Conservation (phyloP, 192 early-diverging fungal genomes). For the Endogone sp. region DNA sequence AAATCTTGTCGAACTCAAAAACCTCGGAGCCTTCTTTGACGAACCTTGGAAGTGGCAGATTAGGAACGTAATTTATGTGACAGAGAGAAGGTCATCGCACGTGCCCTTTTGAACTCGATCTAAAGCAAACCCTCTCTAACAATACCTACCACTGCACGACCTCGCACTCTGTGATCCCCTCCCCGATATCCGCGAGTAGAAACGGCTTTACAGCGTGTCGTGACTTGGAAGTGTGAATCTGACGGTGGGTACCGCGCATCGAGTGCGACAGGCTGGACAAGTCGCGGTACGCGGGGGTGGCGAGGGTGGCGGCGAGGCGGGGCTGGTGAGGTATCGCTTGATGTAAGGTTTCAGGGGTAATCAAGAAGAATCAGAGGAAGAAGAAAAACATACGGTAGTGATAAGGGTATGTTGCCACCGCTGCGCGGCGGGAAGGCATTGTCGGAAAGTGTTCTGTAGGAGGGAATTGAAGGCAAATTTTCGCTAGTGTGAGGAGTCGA, state of each 20-base stretch:
- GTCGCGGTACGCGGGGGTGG: background rate
- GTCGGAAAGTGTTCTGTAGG: background rate
- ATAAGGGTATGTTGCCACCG: background rate
- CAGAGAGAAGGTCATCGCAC: too few species aligned
- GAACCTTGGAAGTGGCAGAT: constrained; percentile 56
- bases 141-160: constrained; percentile 87
- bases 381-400: background rate
- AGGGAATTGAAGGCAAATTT: too few species aligned
- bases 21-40: constrained; percentile 89
- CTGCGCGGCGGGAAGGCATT: background rate
- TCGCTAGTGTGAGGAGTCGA: too few species aligned
- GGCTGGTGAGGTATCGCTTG: background rate
- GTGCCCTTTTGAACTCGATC: too few species aligned
- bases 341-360: background rate
- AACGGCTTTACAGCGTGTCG: constrained; percentile 46
- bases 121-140: too few species aligned
- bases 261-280: background rate
- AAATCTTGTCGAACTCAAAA: constrained; percentile 90
- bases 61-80: too few species aligned
- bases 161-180: constrained; percentile 97
- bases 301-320: background rate
- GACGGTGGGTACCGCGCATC: background rate
- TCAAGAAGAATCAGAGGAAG: background rate
- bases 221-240: background rate
- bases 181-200: constrained; percentile 94